Evolutionary conservation across 1,284 basidiomycete genomes (phyloP), one percentile per base, ranked within the genome.

Genomic region (Vanrija sp.): DNA sequence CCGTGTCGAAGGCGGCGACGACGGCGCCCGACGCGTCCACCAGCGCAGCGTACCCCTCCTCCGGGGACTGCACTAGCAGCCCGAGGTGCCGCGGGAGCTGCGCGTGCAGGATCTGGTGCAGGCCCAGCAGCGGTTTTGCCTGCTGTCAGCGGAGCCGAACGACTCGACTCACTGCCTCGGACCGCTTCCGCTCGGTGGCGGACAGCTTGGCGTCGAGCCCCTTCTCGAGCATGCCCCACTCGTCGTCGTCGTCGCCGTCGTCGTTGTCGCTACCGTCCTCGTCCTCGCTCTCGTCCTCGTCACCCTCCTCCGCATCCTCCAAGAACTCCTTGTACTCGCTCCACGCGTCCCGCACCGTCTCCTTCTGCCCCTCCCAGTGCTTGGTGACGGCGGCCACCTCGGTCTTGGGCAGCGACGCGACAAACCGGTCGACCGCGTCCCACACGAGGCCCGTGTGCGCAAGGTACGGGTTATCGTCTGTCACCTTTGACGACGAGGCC

Each of bases 241-340:
- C 66, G 35, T 65, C 68, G 48, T 66, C 65, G 7, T 54, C 62
- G 18, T 59, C 60, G 16, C 43, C 50, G 25, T 50, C 54, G 14
- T 48, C 54, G 12, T 54, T 58, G 10, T 49, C 49, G 1, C 20
- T 36, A 24, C 10, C 24, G 15, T 36, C 48, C 6, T 46, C 49
- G 38, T 53, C 51, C 4, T 53, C 61, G 6, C 57, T 59, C 9
- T 56, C 57, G 18, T 61, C 61, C 25, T 53, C 63, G 2, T 54
- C 63, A 6, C 45, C 60, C n/a, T 57, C 65, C 6, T 51, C 53
- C 14, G 51, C 53, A 19, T 62, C 64, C 43, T 71, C 68, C 31
- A 71, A 49, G 38, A 66, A 60, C 49, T 70, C 71, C 60, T 68
- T 69, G 56, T 68, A 75, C 61, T 75, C 72, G 23, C 41, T 49